These are phyloP conservation scores for Sarcodon aspratus DNA, from an alignment of 768 basidiomycete species.

Conservation along the genomic window DNA sequence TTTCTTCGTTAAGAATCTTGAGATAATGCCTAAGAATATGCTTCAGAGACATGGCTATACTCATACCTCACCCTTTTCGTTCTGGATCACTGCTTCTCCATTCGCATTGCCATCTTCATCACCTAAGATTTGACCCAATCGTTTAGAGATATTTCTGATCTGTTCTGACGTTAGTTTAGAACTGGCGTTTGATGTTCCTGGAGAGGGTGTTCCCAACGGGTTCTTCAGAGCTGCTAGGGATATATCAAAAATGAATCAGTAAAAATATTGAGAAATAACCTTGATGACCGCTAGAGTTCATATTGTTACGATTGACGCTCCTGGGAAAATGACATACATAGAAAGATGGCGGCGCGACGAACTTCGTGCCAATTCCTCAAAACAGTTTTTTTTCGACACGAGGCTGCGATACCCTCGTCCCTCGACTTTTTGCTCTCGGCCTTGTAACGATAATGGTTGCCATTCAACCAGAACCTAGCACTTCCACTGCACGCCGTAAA, in stretches of 20 bases:
- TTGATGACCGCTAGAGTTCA: too few species aligned
- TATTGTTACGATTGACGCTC: too few species aligned
- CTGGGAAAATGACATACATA: too few species aligned
- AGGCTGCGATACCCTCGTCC: neutral
- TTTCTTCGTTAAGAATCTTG: constrained; percentile 67
- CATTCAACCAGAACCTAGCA: constrained; percentile 21
- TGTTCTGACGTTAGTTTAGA: constrained; percentile 33
- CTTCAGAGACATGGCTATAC: constrained; percentile 6
- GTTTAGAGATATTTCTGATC: constrained; percentile 43
- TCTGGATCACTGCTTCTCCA: constrained; percentile 23
- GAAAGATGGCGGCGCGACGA: too few species aligned
- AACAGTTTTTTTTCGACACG: neutral
- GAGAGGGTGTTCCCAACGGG: constrained; percentile 25
- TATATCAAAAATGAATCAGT: too few species aligned
- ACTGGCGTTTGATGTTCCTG: constrained; percentile 6
- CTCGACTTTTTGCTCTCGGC: too few species aligned
- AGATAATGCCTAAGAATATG: constrained; percentile 5
- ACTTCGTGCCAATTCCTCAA: neutral
- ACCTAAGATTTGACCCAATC: constrained; percentile 46
- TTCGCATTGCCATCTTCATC: constrained; percentile 22
- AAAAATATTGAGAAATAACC: too few species aligned
- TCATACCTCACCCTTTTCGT: constrained; percentile 52
- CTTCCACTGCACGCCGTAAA: constrained; percentile 23
- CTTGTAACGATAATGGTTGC: constrained; percentile 23
- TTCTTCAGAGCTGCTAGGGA: constrained; percentile 23